A percentile compares a stretch with the other conserved stretches of the same genome.
phyloP scores from a whole-genome alignment of 371 early-diverging fungal species.

The Syncephalis fuscata region DNA sequence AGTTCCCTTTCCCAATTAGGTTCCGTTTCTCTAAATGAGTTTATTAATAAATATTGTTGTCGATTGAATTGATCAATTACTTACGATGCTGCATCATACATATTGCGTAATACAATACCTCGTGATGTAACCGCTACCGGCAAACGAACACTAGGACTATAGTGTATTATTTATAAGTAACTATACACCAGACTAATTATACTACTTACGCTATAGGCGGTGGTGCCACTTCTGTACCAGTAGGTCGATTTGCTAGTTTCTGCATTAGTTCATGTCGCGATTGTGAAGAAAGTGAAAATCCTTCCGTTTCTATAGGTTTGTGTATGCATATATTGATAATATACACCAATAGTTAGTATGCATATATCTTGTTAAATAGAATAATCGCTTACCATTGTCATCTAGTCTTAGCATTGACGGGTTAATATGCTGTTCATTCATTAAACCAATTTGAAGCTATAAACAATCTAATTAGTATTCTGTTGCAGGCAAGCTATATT shows the following conservation, averaged over 20 bases:
- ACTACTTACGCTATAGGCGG: no score
- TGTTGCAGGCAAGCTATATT: no score
- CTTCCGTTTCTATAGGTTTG: slow-evolving; percentile 40
- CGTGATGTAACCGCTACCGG: slow-evolving; percentile 15
- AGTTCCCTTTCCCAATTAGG: slow-evolving; percentile 77
- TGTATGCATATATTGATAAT: no score
- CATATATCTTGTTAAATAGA: not conserved
- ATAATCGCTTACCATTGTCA: slow-evolving; percentile 20
- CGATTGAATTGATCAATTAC: slow-evolving; percentile 9
- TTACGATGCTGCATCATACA: slow-evolving; percentile 85
- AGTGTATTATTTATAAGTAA: no score
- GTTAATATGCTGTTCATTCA: slow-evolving; percentile 11
- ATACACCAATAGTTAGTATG: not conserved
- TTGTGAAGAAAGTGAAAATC: slow-evolving; percentile 49
- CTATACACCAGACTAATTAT: no score
- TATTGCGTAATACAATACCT: slow-evolving; percentile 57
- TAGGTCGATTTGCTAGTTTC: slow-evolving; percentile 39
- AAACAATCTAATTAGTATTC: no score
- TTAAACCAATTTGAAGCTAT: slow-evolving; percentile 2
- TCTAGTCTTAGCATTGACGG: slow-evolving; percentile 10
- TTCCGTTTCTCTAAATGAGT: slow-evolving; percentile 51
- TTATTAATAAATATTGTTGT: not conserved
- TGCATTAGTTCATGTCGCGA: slow-evolving; percentile 76
- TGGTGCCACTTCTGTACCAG: no score
- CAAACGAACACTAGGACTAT: not conserved